Base-by-base conservation (phyloP, 352 stramenopile species). In the Globisporangium spinosum region DNA sequence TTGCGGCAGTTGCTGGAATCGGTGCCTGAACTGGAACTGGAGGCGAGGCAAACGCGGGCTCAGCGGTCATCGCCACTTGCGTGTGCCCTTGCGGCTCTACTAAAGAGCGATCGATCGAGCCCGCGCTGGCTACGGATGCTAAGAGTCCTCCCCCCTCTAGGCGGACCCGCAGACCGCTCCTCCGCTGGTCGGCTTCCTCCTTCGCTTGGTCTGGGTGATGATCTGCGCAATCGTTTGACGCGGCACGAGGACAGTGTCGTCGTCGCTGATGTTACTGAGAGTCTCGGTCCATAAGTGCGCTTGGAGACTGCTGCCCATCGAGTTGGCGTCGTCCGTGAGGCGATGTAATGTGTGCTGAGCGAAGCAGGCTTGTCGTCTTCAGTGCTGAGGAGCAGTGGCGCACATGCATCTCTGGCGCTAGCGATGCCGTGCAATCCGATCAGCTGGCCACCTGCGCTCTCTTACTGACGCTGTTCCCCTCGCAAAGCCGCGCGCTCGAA, bases 11-110 rank as follows among this genome's bases (percentile, higher is more conserved):
- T 32, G 34, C 10, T 54, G 58, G 54, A 7, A 49, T 13, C 54
- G 25, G 6, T 23, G 15, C 23, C 25, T 38, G 54, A 20, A 23
- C 22, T 29, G 23, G 54, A 40, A 55, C 40, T 49, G 40, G 40
- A 49, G 15, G 40, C 51, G 51, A 34, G 54, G 54, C 17, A 25
- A 8, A 27, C 25, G 54, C 13, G 17, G 54, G 54, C 25, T 59
- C 54, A 23, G 54, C 54, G 54, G 54, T 40, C 54, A 59, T 59
- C 13, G 54, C 54, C 54, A 25, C 54, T 59, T n/a, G 4, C 5
- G 15, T 22, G 40, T 6, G 15, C 22, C 15, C 40, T 49, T 17
- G 15, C 40, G 0, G 4, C 40, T n/a, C 40, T 9, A n/a, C 15
- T 17, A n/a, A 49, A 49, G 40, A 20, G 15, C 40, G 40, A 49